Percentiles rank a stretch among this genome's conserved stretches.
phyloP scores from a whole-genome alignment of 2,329 filamentous ascomycete genomes.

The Fonsecaea erecta region DNA sequence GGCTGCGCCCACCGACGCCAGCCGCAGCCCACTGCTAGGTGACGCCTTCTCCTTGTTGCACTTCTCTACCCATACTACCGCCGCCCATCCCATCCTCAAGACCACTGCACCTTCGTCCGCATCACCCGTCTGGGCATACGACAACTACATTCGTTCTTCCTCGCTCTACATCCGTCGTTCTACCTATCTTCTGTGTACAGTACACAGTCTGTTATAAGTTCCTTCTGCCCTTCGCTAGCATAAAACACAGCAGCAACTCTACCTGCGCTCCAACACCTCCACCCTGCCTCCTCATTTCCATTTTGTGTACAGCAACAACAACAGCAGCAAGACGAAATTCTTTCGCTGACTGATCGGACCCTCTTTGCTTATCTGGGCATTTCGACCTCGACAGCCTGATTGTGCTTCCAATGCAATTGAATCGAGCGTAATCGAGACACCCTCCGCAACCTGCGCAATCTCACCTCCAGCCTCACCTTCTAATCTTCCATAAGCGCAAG shows the following conservation, averaged over 20 bases:
- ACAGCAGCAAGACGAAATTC: not conserved
- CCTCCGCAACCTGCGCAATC: slow-evolving; percentile 2
- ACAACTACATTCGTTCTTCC: slow-evolving; percentile 10
- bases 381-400: not conserved
- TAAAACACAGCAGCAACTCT: not conserved
- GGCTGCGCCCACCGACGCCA: slow-evolving; percentile 13
- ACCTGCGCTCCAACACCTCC: not conserved
- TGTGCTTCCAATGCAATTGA: slow-evolving; percentile 4
- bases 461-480: not conserved
- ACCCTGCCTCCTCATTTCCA: not conserved
- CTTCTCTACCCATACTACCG: slow-evolving; percentile 4
- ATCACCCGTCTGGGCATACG: slow-evolving; percentile 10
- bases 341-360: not conserved
- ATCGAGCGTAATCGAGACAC: slow-evolving; percentile 3
- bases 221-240: not conserved
- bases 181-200: slow-evolving; percentile 6
- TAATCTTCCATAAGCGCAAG: not conserved
- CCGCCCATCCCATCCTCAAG: not conserved
- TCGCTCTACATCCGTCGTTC: slow-evolving; percentile 2
- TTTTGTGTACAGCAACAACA: not conserved
- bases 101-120: slow-evolving; percentile 11
- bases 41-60: slow-evolving; percentile 4
- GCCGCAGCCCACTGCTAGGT: not conserved
- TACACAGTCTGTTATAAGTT: not conserved
- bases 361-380: not conserved